Evolutionary conservation across 1,284 basidiomycete genomes (phyloP).

Genomic region (Cutaneotrichosporon mucoides): DNA sequence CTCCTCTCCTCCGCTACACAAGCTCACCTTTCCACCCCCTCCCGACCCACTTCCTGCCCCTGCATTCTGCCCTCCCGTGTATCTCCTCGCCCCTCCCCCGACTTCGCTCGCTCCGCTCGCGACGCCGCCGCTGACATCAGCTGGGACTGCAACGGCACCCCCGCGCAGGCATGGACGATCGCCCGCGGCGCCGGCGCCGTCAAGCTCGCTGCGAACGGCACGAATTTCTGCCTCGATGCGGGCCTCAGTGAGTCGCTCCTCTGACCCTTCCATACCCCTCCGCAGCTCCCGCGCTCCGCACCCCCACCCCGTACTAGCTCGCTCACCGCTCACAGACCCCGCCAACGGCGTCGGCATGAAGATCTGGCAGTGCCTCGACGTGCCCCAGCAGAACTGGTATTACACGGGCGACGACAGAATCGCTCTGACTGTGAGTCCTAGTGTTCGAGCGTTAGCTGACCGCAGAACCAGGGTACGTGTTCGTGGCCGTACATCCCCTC

Average conservation of each 20-base stretch:
- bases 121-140: neutral
- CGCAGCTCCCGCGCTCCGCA: no score
- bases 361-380: constrained; percentile 18
- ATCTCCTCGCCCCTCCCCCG: no score
- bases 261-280: no score
- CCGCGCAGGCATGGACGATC: constrained; percentile 30
- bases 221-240: constrained; percentile 36
- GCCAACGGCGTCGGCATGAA: constrained; percentile 16
- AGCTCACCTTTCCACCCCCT: no score
- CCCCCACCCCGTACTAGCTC: neutral
- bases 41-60: no score
- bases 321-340: neutral
- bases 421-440: constrained; percentile 1
- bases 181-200: constrained; percentile 21
- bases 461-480: neutral
- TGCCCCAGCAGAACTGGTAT: constrained; percentile 17
- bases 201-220: constrained; percentile 22
- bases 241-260: constrained; percentile 11
- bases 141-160: constrained; percentile 31
- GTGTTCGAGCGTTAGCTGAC: no score
- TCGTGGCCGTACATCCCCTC: no score
- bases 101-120: no score
- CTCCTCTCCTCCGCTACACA: no score
- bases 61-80: no score
- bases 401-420: constrained; percentile 16